Evolutionary conservation across 2,329 filamentous ascomycete species (phyloP), one percentile per base, ranked within the genome.

Genomic region (Colletotrichum agaves): DNA sequence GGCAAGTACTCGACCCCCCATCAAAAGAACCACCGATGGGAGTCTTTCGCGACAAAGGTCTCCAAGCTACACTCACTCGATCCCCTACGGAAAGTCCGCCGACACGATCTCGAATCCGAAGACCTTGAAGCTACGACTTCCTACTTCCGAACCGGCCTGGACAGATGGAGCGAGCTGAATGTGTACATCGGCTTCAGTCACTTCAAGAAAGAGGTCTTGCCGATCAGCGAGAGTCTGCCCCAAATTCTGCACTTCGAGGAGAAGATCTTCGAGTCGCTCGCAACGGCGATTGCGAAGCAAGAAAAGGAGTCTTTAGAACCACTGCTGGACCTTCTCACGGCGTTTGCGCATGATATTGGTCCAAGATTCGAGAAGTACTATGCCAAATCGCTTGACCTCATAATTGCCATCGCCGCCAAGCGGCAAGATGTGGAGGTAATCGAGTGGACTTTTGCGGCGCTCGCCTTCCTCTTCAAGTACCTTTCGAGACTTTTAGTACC

Each of bases 381-480:
- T 77, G 86, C 89, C 50, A 86, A 87, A 58, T 89, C 92, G 27
- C 88, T 99, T 65, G 87, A 84, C 61, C 83, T 97, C 61, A 89
- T 99, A 61, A 88, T 93, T 43, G 88, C 89, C 15, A 87, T 98
- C 71, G 94, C 94, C 11, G 90, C 90, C 61, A 91, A 89, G 73
- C 89, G 93, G 60, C 86, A 92, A 63, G 91, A 93, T 74, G 90
- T 93, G 27, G 93, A 94, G 70, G 94, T 97, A n/a, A 93, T 98
- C 57, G 96, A 99, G 81, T 98, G 95, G 94, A 95, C 93, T 57
- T 99, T 99, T 80, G 93, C 91, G 12, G 94, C 93, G 73, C 84
- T 99, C 63, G 94, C 96, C 50, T 99, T 97, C 84, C 84, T 98
- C 44, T 98, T 99, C 87, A 99, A 99, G 77, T 98, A 98, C 75